Evolutionary conservation across 179 eudicot genomes (phyloP), one percentile per base, ranked within the genome.

Genomic region (Silene coronaria): DNA sequence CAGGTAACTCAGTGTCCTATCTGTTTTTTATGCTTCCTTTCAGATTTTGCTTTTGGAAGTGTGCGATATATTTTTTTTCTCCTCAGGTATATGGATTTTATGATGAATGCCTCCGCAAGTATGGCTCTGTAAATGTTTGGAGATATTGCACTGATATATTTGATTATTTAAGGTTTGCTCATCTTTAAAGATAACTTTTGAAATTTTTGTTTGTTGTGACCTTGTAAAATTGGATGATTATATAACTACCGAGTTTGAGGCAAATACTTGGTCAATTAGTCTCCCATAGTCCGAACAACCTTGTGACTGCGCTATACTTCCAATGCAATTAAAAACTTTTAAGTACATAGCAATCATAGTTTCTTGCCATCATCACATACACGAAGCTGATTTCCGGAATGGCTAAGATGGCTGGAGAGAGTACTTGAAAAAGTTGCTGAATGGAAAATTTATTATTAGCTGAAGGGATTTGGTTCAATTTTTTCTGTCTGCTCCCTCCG

Each of bases 111-210:
- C 85, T 88, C 23, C 88, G 97, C 66, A 95, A 95, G 82, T 95
- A 95, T 86, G 99, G 99, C 75, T 89, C 99, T 70, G 91, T 81
- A 64, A 89, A 90, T 83, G 97, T 95, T 58, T 95, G 97, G 99
- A 91, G 92, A 93, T 93, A 93, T 69, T 95, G 99, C 89, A 93
- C 97, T 6, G 97, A 93, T 58, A 84, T 95, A 72, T 95, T 95
- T 79, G 99, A 95, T 86, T 95, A 95, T 81, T 77, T 95, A 72
- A 92, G 99, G 99, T 95, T 79, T 85, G 88, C 69, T 27, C 75
- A 32, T 30, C 23, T 53, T 8, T 10, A 8, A 62, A 59, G 64
- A 28, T 2, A 10, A 27, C 42, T 53, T 71, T 17, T 13, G 7
- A 16, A 17, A 17, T 3, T 22, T 32, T 30, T 61, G 38, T 21